phyloP scores from a whole-genome alignment of 2,329 filamentous ascomycete species.

The Beauveria varroae region DNA sequence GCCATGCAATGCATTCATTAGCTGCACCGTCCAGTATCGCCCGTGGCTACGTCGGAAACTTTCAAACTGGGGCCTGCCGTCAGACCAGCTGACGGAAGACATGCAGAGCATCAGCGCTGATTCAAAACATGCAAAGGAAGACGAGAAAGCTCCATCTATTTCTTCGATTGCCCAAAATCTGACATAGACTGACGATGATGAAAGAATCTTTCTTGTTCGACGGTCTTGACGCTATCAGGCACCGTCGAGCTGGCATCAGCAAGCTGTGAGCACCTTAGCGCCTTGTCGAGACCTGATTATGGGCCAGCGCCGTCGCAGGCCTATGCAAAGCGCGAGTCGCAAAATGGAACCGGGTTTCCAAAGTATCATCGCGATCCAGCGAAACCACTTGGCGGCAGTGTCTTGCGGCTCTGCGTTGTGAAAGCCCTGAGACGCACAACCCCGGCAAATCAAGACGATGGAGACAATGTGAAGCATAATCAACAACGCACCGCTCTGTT shows the following conservation, averaged over 20 bases:
- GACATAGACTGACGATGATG: background rate
- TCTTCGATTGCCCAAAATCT: background rate
- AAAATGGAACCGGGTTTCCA: background rate
- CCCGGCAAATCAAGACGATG: background rate
- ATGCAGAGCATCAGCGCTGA: background rate
- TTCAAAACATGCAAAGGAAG: background rate
- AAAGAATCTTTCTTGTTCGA: background rate
- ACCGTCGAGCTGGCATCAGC: background rate
- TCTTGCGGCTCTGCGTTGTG: background rate
- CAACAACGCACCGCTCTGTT: background rate
- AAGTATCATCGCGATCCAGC: background rate
- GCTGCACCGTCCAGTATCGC: background rate
- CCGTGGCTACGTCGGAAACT: background rate
- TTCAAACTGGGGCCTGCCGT: background rate
- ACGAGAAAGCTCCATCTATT: background rate
- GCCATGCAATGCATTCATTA: background rate
- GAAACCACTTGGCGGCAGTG: background rate
- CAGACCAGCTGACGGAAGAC: constrained; percentile 5
- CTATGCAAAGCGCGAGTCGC: background rate
- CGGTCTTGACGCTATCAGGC: background rate
- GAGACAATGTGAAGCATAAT: background rate
- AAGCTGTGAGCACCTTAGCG: background rate
- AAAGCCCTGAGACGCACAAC: background rate
- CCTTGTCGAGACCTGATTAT: background rate
- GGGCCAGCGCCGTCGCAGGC: background rate